Evolutionary conservation across 345 rosid species (phyloP), one percentile per base, ranked within the genome.

Genomic region (Eucalyptus erythrocorys): DNA sequence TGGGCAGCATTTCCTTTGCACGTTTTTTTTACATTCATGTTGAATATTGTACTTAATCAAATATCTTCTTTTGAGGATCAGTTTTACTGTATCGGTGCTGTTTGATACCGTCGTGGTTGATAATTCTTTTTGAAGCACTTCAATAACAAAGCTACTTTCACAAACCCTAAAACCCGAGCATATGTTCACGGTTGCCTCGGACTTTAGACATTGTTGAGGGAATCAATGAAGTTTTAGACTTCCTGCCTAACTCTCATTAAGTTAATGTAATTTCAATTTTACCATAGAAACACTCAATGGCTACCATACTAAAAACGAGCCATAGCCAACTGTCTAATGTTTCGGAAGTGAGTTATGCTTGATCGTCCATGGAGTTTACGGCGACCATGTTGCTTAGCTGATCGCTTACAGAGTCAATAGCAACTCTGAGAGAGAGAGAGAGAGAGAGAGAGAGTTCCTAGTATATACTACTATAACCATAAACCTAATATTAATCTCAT

Each of bases 111-210:
- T 9, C 16, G 37, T 16, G 79, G 19, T 16, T 8, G 40, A 64
- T 64, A 3, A n/a, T 64, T 64, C 19, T 64, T 64, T 30, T 64
- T 66, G 79, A 66, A 16, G 42, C 79, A 32, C 11, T 66, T 66
- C 0, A 32, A 2, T 64, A 64, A n/a, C 21, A 64, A 14, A 7
- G 37, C 76, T 64, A 16, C 76, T 37, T 64, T 13, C 0, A 7
- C 37, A 64, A 64, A 64, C 40, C 76, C 10, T 64, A n/a, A 64
- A 64, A 14, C 37, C 76, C 37, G 76, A 64, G 76, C 61, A 55
- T 13, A 30, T 64, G 7, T 61, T 61, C 68, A 30, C 32, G 8
- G 68, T 61, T 30, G 68, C 34, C 68, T 61, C 34, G 8, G 68
- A 61, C 68, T 61, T 61, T 61, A 61, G 68, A 61, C 32, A 61